Percentiles rank a stretch among this genome's conserved stretches.
These are phyloP conservation scores for Tricholoma matsutake DNA, from an alignment of 768 basidiomycete genomes.

Conservation along the genomic window DNA sequence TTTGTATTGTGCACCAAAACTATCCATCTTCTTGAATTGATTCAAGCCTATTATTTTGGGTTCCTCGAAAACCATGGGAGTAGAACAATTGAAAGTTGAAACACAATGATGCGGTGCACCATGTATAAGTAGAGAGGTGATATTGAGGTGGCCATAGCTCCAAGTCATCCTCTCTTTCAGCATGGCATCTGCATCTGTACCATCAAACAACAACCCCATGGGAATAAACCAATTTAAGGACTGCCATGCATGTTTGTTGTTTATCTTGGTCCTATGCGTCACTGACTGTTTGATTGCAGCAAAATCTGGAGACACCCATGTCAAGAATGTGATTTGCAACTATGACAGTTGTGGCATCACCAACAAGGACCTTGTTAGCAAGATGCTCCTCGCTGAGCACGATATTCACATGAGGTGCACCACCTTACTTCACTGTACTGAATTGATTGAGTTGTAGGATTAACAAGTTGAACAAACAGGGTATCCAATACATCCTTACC, in stretches of 20 bases:
- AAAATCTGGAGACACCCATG: no score
- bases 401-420: constrained; percentile 26
- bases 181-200: neutral
- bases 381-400: constrained; percentile 21
- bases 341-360: constrained; percentile 28
- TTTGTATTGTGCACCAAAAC: neutral
- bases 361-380: constrained; percentile 22
- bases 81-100: neutral
- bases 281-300: neutral
- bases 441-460: no score
- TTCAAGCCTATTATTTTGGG: no score
- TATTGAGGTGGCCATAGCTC: neutral
- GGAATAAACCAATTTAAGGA: constrained; percentile 29
- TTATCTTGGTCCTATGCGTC: neutral
- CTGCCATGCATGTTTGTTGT: constrained; percentile 23
- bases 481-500: no score
- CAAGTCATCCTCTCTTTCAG: neutral
- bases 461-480: no score
- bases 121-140: neutral
- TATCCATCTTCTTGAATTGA: no score
- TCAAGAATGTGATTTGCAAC: constrained; percentile 16
- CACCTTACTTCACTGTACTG: no score
- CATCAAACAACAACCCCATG: constrained; percentile 5
- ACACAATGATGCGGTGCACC: neutral
- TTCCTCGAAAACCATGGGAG: neutral